Conservation (phyloP, 225 moss, liverwort and hornwort genomes). For the Straminergon stramineum region DNA sequence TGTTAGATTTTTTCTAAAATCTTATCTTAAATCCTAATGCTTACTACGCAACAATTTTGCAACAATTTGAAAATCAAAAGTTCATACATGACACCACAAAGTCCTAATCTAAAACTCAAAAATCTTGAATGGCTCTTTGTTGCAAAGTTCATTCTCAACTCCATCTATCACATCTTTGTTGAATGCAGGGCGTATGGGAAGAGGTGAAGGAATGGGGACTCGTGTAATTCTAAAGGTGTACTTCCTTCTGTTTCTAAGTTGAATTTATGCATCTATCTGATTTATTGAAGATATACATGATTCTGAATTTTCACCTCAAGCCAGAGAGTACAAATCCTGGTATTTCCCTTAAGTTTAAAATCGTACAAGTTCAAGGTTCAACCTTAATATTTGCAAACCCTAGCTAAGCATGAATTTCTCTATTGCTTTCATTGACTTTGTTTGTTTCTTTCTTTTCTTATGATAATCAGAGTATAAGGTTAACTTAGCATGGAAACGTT, state of each 20-base stretch:
- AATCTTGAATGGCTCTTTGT: too few relatives aligned
- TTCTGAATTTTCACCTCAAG: background rate
- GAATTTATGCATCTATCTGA: too few relatives aligned
- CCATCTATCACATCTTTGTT: too few relatives aligned
- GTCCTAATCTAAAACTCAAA: too few relatives aligned
- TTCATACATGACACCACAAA: too few relatives aligned
- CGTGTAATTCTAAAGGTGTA: slow-evolving; percentile 73
- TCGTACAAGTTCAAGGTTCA: background rate
- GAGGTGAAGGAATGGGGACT: slow-evolving; percentile 83
- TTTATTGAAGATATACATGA: background rate
- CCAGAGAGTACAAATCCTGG: background rate
- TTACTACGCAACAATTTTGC: too few relatives aligned
- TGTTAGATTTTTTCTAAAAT: too few relatives aligned
- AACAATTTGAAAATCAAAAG: too few relatives aligned
- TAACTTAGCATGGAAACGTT: background rate
- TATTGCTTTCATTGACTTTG: background rate
- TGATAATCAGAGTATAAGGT: background rate
- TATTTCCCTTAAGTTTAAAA: background rate
- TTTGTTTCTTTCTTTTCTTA: background rate
- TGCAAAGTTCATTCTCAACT: too few relatives aligned
- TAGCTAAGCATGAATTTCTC: background rate
- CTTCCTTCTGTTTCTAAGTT: background rate
- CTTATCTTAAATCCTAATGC: too few relatives aligned
- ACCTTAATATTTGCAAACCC: background rate
- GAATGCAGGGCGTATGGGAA: slow-evolving; percentile 74